A percentile compares a stretch with the other conserved stretches of the same genome.
phyloP scores from a whole-genome alignment of 805 yeast genomes.

The Pichia heedii region DNA sequence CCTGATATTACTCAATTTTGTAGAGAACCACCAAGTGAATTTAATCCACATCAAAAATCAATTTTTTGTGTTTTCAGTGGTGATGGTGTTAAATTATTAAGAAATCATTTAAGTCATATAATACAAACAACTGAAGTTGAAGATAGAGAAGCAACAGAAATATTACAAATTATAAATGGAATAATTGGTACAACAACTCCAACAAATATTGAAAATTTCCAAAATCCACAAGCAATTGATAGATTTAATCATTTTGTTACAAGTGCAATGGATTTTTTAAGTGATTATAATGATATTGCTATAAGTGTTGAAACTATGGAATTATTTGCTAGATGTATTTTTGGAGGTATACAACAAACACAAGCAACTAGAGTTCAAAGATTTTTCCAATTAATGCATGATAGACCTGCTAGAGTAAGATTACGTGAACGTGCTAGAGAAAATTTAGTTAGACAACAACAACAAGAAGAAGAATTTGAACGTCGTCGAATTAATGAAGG shows the following conservation, averaged over 20 bases:
- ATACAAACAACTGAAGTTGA: slow-evolving; percentile 26
- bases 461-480: slow-evolving; percentile 2
- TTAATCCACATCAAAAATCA: slow-evolving; percentile 74
- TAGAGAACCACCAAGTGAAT: slow-evolving; percentile 87
- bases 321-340: slow-evolving; percentile 25
- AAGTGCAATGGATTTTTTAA: slow-evolving; percentile 21
- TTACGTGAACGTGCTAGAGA: slow-evolving; percentile 7
- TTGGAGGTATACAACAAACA: slow-evolving; percentile 22
- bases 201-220: slow-evolving; percentile 13
- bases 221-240: slow-evolving; percentile 17
- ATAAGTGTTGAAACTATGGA: slow-evolving; percentile 17
- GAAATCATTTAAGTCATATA: slow-evolving; percentile 49
- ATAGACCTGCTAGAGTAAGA: slow-evolving; percentile 11
- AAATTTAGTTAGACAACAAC: slow-evolving; percentile 9
- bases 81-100: slow-evolving; percentile 67
- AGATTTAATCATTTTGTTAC: slow-evolving; percentile 23
- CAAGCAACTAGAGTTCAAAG: slow-evolving; percentile 25
- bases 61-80: slow-evolving; percentile 93
- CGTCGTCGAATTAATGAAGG: not conserved
- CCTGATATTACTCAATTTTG: slow-evolving; percentile 80
- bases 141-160: slow-evolving; percentile 25
- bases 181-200: slow-evolving; percentile 18
- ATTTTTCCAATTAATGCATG: slow-evolving; percentile 23
- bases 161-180: slow-evolving; percentile 23
- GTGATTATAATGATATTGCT: slow-evolving; percentile 22